Conservation (phyloP, 768 basidiomycete species). For the Boletus pseudo-olivaceus region DNA sequence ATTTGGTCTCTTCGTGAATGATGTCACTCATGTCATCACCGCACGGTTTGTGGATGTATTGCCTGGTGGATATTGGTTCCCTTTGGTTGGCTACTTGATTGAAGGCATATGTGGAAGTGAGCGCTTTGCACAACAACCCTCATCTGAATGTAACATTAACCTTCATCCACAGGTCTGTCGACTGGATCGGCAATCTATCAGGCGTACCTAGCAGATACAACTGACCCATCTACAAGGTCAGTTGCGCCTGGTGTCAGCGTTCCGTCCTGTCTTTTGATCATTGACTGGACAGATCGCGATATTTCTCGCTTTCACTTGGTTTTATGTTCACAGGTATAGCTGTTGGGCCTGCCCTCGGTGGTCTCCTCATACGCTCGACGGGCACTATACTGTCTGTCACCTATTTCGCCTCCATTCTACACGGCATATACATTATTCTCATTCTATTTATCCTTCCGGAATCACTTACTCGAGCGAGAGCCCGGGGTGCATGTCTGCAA, state of each 20-base stretch:
- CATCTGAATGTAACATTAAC: not conserved
- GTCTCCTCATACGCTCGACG: conserved; percentile 57
- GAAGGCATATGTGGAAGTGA: conserved; percentile 74
- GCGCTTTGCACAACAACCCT: conserved; percentile 14
- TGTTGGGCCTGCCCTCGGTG: conserved; percentile 71
- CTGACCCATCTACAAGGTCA: conserved; percentile 52
- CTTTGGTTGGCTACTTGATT: conserved; percentile 59
- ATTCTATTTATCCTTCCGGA: conserved; percentile 71
- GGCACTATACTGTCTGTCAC: conserved; percentile 61
- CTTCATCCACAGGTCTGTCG: conserved; percentile 41
- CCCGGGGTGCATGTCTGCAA: conserved; percentile 25
- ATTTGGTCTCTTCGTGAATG: conserved; percentile 57
- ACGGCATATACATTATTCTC: conserved; percentile 46
- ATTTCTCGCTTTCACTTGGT: conserved; percentile 64
- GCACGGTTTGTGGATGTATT: conserved; percentile 52
- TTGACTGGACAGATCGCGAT: conserved; percentile 46
- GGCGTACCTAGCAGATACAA: conserved; percentile 70
- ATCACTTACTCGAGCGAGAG: conserved; percentile 56
- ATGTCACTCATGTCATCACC: conserved; percentile 66
- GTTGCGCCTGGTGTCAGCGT: not conserved
- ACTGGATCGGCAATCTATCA: conserved; percentile 50
- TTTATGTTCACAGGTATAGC: conserved; percentile 72
- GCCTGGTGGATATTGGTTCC: conserved; percentile 82
- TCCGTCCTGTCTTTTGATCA: not conserved
- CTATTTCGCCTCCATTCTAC: conserved; percentile 55